Conservation (phyloP, 2,329 filamentous ascomycete genomes). For the Aspergillus costaricaensis region DNA sequence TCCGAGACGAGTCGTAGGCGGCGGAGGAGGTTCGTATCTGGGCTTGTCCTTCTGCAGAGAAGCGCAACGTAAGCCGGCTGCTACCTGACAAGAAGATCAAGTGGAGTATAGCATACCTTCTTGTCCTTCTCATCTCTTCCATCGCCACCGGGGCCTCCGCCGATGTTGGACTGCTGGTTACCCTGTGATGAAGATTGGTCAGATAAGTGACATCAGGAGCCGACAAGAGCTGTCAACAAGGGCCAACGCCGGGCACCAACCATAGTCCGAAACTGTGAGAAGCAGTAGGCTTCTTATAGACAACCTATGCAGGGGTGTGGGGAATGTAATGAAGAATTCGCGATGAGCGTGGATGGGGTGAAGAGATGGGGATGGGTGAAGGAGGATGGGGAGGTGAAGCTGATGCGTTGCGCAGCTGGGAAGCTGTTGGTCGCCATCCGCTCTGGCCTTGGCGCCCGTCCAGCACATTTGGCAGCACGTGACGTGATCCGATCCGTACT, state of each 20-base stretch:
- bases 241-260: slow-evolving; percentile 27
- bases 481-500: slow-evolving; percentile 14
- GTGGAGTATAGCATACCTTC: slow-evolving; percentile 62
- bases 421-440: slow-evolving; percentile 24
- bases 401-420: slow-evolving; percentile 20
- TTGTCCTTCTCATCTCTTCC: slow-evolving; percentile 87
- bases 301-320: neutral
- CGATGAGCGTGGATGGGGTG: slow-evolving; percentile 12
- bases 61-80: slow-evolving; percentile 5
- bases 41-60: slow-evolving; percentile 92
- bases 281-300: neutral
- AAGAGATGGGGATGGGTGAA: slow-evolving; percentile 15
- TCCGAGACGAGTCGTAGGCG: slow-evolving; percentile 93
- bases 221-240: slow-evolving; percentile 14
- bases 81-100: neutral
- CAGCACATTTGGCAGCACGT: slow-evolving; percentile 6
- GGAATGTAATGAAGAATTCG: slow-evolving; percentile 13
- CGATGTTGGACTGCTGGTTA: slow-evolving; percentile 76
- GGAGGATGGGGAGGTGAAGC: slow-evolving; percentile 18
- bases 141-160: slow-evolving; percentile 69
- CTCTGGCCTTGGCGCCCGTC: slow-evolving; percentile 19
- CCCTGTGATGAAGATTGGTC: slow-evolving; percentile 38
- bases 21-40: slow-evolving; percentile 98
- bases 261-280: slow-evolving; percentile 32
- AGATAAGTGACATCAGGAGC: slow-evolving; percentile 18